Percentiles rank a stretch among this genome's conserved stretches.
Evolutionary conservation across 1,284 basidiomycete genomes (phyloP).

Genomic region (Fomitopsis schrenkii): DNA sequence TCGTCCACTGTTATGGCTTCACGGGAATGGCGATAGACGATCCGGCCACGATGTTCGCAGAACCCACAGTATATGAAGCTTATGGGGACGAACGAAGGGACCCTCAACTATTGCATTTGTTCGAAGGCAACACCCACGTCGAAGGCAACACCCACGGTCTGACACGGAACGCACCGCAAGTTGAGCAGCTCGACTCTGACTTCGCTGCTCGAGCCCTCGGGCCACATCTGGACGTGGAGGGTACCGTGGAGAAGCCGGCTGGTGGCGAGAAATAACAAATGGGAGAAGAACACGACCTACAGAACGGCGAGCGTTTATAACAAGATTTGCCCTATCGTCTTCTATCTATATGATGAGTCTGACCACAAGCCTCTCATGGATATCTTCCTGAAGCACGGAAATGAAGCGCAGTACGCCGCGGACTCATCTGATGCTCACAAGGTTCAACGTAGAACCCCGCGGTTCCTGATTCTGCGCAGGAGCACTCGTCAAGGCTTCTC

Average conservation of each 20-base stretch:
- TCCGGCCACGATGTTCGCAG: background rate
- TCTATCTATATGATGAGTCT: background rate
- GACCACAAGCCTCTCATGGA: background rate
- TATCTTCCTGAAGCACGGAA: background rate
- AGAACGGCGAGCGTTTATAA: background rate
- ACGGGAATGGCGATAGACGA: background rate
- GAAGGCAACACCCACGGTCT: constrained; percentile 1
- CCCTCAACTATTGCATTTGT: background rate
- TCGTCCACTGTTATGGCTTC: background rate
- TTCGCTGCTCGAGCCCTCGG: background rate
- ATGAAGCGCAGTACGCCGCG: too few species aligned
- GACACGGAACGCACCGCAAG: background rate
- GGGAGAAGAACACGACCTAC: background rate
- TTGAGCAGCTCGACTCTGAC: background rate
- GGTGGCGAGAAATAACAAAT: background rate
- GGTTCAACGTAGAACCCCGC: too few species aligned
- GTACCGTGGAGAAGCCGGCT: background rate
- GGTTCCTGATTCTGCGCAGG: background rate
- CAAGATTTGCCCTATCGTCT: background rate
- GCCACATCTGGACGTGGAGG: background rate
- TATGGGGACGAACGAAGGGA: background rate
- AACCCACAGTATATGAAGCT: background rate
- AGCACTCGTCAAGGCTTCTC: background rate
- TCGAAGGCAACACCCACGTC: background rate
- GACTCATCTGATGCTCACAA: too few species aligned